phyloP scores from a whole-genome alignment of 495 filamentous ascomycete genomes.

The Xylaria longipes region DNA sequence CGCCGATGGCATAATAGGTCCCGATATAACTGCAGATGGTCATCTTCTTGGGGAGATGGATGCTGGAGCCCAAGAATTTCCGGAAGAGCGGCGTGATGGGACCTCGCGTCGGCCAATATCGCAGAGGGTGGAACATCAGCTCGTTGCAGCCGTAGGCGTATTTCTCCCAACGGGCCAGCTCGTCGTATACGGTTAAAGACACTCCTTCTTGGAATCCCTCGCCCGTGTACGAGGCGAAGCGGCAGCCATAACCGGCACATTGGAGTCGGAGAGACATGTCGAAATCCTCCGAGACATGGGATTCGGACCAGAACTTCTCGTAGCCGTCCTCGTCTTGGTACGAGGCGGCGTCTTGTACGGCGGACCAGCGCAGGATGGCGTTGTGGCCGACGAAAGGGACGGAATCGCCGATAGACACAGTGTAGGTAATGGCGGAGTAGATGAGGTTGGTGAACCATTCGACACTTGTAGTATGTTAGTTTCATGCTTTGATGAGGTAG shows the following conservation, averaged over 20 bases:
- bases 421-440: conserved; percentile 71
- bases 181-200: conserved; percentile 77
- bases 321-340: conserved; percentile 49
- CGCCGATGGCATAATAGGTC: conserved; percentile 75
- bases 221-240: conserved; percentile 67
- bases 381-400: conserved; percentile 77
- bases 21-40: conserved; percentile 78
- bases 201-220: conserved; percentile 77
- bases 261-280: conserved; percentile 77
- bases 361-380: conserved; percentile 71
- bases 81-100: conserved; percentile 72
- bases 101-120: conserved; percentile 59
- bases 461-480: conserved; percentile 46
- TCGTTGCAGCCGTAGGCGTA: conserved; percentile 80
- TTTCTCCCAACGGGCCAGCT: conserved; percentile 77
- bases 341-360: conserved; percentile 66
- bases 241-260: conserved; percentile 65
- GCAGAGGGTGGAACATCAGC: conserved; percentile 60
- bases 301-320: conserved; percentile 78
- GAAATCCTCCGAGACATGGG: conserved; percentile 76
- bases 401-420: conserved; percentile 70
- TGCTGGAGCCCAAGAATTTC: conserved; percentile 62
- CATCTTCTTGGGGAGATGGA: conserved; percentile 68
- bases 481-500: background rate
- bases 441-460: conserved; percentile 79